Conservation (phyloP, 345 rosid genomes). For the Fremontodendron californicum region DNA sequence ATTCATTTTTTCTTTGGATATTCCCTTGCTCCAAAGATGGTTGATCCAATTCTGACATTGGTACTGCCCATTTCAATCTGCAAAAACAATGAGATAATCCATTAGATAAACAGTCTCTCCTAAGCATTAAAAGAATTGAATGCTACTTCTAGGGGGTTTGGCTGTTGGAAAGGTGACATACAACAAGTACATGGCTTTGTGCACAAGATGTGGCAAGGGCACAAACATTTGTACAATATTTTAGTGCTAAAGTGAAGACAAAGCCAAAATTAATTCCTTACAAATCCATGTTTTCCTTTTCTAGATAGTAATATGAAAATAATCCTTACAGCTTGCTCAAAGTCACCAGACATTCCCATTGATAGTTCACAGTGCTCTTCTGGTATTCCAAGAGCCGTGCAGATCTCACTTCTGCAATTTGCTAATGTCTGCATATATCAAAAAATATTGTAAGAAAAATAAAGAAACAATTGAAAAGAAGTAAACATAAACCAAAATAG, state of each 20-base stretch:
- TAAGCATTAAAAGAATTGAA: not conserved
- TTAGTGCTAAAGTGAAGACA: not conserved
- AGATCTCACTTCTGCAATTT: conserved; percentile 83
- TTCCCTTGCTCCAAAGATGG: conserved; percentile 88
- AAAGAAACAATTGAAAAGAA: not conserved
- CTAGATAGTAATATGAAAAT: not conserved
- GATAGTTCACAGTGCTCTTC: conserved; percentile 92
- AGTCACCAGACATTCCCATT: conserved; percentile 97
- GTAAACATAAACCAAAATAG: not conserved
- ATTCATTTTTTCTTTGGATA: conserved; percentile 55
- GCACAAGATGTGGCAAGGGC: not conserved
- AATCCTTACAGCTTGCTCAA: conserved; percentile 81
- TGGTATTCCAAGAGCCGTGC: conserved; percentile 67
- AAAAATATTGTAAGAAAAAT: not conserved
- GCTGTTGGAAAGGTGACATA: not conserved
- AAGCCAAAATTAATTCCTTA: not conserved
- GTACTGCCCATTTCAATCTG: conserved; percentile 96
- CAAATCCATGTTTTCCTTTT: not conserved
- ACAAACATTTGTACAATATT: not conserved
- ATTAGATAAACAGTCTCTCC: not conserved
- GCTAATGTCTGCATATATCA: conserved; percentile 59
- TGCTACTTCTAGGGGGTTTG: not conserved
- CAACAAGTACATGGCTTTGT: not conserved
- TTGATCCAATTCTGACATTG: conserved; percentile 87
- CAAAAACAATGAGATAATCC: conserved; percentile 2